Percentiles rank a stretch among this genome's conserved stretches.
Evolutionary conservation across 1,284 basidiomycete genomes (phyloP).

Genomic region (Naganishia cerealis): DNA sequence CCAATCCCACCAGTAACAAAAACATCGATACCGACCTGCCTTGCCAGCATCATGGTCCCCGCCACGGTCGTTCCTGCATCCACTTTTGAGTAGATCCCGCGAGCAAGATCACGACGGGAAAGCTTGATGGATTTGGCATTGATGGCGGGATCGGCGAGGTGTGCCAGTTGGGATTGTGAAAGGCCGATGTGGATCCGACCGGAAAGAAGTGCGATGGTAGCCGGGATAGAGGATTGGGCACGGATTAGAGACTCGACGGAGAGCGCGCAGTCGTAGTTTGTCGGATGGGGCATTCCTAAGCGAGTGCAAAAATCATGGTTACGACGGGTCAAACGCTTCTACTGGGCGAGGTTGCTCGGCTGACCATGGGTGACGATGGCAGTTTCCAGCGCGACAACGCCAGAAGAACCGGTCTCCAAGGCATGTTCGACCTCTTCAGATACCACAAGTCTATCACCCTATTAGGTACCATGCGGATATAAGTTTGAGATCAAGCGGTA

Average conservation of each 20-base stretch:
- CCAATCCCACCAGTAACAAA: constrained; percentile 57
- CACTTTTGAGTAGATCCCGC: constrained; percentile 52
- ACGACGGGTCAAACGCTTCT: background rate
- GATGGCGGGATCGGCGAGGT: constrained; percentile 65
- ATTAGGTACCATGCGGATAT: background rate
- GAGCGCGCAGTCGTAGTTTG: constrained; percentile 70
- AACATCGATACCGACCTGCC: constrained; percentile 77
- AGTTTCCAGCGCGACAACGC: constrained; percentile 62
- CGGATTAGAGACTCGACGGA: constrained; percentile 79
- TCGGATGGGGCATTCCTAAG: constrained; percentile 70
- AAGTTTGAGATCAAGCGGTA: background rate
- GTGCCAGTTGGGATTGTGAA: constrained; percentile 64
- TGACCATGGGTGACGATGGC: constrained; percentile 84
- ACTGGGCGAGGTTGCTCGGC: background rate
- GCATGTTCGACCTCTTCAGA: constrained; percentile 73
- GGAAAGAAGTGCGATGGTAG: constrained; percentile 82
- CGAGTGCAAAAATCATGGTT: constrained; percentile 3
- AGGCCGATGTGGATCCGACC: constrained; percentile 87
- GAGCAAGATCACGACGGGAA: constrained; percentile 80
- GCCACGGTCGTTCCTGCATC: constrained; percentile 90
- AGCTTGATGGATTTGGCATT: constrained; percentile 64
- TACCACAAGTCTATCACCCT: constrained; percentile 40
- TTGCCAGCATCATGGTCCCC: constrained; percentile 79
- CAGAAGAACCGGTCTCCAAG: constrained; percentile 57
- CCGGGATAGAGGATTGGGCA: constrained; percentile 63